phyloP scores from a whole-genome alignment of 371 early-diverging fungal species.

The Rhizopus arrhizus region DNA sequence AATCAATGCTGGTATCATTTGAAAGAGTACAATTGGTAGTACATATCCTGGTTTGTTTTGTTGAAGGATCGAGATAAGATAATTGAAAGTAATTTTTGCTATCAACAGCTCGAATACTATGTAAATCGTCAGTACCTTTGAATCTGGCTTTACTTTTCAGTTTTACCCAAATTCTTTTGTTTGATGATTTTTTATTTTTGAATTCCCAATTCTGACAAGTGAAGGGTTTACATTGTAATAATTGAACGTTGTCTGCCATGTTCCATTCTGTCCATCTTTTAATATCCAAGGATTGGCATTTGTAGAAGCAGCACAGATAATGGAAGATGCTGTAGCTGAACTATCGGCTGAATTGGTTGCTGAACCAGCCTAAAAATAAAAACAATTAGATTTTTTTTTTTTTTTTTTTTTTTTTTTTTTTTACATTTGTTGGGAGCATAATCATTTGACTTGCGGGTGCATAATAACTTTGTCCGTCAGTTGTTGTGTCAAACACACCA shows the following conservation, averaged over 20 bases:
- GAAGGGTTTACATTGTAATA: constrained; percentile 64
- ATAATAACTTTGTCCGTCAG: constrained; percentile 41
- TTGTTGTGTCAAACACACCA: constrained; percentile 48
- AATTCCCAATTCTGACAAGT: constrained; percentile 69
- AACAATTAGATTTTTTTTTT: constrained; percentile 7
- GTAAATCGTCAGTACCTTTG: constrained; percentile 1
- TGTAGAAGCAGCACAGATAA: constrained; percentile 48
- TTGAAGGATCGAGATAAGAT: constrained; percentile 64
- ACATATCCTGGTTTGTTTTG: constrained; percentile 50
- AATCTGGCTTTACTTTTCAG: background rate
- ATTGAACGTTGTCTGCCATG: constrained; percentile 61
- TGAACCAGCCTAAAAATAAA: constrained; percentile 24
- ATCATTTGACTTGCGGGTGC: constrained; percentile 51
- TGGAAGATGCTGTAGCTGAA: constrained; percentile 49
- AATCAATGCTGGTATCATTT: constrained; percentile 39
- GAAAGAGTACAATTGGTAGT: constrained; percentile 62
- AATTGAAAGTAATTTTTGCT: constrained; percentile 37
- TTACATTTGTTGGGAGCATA: constrained; percentile 29
- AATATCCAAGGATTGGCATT: constrained; percentile 63
- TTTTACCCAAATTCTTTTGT: constrained; percentile 65
- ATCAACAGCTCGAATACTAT: constrained; percentile 26
- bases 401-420: background rate
- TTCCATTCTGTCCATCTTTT: constrained; percentile 65
- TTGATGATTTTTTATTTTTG: constrained; percentile 59
- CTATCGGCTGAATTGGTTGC: constrained; percentile 35